These are phyloP conservation scores for Cystobasidium onofrii DNA, from an alignment of 768 basidiomycete species.

Conservation along the genomic window DNA sequence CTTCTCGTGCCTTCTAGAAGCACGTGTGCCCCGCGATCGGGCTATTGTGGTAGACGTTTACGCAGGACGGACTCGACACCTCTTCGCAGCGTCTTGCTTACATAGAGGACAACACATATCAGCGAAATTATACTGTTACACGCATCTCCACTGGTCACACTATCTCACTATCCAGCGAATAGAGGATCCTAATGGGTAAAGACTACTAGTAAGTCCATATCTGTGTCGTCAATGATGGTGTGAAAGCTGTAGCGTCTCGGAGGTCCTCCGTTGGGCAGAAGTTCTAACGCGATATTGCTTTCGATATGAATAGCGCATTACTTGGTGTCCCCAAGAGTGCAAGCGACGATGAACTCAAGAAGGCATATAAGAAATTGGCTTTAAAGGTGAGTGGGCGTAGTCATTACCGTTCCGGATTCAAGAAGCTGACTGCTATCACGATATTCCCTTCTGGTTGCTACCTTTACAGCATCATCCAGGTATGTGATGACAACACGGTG, in stretches of 20 bases:
- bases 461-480: conserved; percentile 14
- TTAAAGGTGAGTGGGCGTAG: conserved; percentile 11
- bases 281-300: neutral
- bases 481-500: neutral
- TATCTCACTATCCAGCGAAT: too few relatives aligned
- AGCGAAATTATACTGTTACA: too few relatives aligned
- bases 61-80: neutral
- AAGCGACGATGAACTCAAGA: conserved; percentile 72
- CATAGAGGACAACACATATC: neutral
- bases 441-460: too few relatives aligned
- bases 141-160: too few relatives aligned
- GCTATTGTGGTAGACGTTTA: neutral
- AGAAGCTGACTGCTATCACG: neutral
- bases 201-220: conserved; percentile 20
- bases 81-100: neutral
- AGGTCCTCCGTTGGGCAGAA: too few relatives aligned
- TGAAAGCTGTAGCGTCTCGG: too few relatives aligned
- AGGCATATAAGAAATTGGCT: conserved; percentile 83
- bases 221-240: neutral
- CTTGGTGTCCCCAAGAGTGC: conserved; percentile 62
- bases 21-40: neutral
- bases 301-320: neutral
- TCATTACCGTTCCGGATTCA: neutral
- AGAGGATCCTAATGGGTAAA: conserved; percentile 4
- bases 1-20: neutral